phyloP scores from a whole-genome alignment of 108 stramenopile genomes.

The Cyclotella kingstonii region DNA sequence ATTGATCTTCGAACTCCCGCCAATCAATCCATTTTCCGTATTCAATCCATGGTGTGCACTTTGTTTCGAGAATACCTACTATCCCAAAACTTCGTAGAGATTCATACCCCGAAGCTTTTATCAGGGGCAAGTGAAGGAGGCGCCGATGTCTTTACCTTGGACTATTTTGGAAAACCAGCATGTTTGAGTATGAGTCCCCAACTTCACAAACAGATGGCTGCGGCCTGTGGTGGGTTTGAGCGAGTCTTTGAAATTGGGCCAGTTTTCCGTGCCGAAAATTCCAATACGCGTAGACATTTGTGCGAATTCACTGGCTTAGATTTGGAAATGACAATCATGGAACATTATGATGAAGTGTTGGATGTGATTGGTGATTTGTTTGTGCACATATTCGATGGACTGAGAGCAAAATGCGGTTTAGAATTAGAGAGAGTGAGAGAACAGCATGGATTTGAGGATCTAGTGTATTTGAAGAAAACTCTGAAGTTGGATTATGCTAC shows the following conservation, averaged over 20 bases:
- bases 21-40: constrained; percentile 97
- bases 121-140: constrained; percentile 98
- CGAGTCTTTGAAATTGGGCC: constrained; percentile 98
- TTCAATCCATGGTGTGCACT: constrained; percentile 93
- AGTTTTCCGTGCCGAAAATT: constrained; percentile 99
- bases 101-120: constrained; percentile 97
- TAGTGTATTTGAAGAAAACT: constrained; percentile 90
- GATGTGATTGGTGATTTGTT: constrained; percentile 96
- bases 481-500: constrained; percentile 93
- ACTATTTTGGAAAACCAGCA: constrained; percentile 95
- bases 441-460: constrained; percentile 97
- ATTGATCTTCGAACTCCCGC: constrained; percentile 97
- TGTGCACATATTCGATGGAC: constrained; percentile 94
- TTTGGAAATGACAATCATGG: constrained; percentile 98
- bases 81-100: constrained; percentile 91
- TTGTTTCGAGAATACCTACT: constrained; percentile 93
- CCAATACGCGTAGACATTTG: constrained; percentile 95
- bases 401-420: constrained; percentile 78
- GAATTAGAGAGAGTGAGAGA: constrained; percentile 91
- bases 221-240: constrained; percentile 98
- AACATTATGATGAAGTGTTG: constrained; percentile 99
- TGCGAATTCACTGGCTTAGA: constrained; percentile 99
- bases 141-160: constrained; percentile 91
- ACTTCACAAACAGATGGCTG: constrained; percentile 98
- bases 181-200: constrained; percentile 99